Conservation (phyloP, 805 yeast genomes). For the Maudiozyma pseudohumilis region DNA sequence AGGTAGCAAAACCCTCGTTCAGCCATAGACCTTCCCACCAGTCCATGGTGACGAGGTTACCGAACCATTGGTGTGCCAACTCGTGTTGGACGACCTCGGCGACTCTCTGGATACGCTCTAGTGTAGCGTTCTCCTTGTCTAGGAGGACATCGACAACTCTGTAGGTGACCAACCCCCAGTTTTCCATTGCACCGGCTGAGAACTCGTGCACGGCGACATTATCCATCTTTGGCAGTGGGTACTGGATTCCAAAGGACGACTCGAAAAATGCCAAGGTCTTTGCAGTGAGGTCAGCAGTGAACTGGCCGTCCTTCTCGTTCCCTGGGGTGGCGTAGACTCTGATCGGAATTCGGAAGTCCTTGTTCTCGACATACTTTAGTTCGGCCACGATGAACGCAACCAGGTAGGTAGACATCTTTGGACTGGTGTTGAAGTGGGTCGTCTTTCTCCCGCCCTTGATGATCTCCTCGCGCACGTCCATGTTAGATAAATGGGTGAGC, state of each 20-base stretch:
- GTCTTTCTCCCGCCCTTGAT: slow-evolving; percentile 39
- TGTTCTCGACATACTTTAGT: slow-evolving; percentile 59
- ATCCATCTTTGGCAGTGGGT: slow-evolving; percentile 74
- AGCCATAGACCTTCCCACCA: slow-evolving; percentile 90
- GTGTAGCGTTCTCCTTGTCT: slow-evolving; percentile 60
- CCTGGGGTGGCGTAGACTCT: slow-evolving; percentile 78
- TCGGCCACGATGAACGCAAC: slow-evolving; percentile 80
- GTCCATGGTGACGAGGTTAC: slow-evolving; percentile 83
- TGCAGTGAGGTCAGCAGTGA: slow-evolving; percentile 66
- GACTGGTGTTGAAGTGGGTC: slow-evolving; percentile 63
- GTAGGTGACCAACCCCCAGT: slow-evolving; percentile 72
- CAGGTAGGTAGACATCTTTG: slow-evolving; percentile 75
- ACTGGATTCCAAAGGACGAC: slow-evolving; percentile 60
- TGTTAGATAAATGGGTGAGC: slow-evolving; percentile 56
- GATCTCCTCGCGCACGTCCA: slow-evolving; percentile 49
- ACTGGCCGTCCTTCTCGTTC: slow-evolving; percentile 56
- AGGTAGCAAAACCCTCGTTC: slow-evolving; percentile 83
- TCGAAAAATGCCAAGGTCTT: slow-evolving; percentile 68
- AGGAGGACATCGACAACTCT: slow-evolving; percentile 65
- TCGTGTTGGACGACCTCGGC: slow-evolving; percentile 84
- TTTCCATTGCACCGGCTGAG: slow-evolving; percentile 86
- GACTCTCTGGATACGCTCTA: slow-evolving; percentile 58
- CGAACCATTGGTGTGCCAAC: slow-evolving; percentile 89
- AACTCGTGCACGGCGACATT: slow-evolving; percentile 78
- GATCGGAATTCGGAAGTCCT: slow-evolving; percentile 61